phyloP scores from a whole-genome alignment of 2,329 filamentous ascomycete genomes.

The Monilinia vaccinii-corymbosi region DNA sequence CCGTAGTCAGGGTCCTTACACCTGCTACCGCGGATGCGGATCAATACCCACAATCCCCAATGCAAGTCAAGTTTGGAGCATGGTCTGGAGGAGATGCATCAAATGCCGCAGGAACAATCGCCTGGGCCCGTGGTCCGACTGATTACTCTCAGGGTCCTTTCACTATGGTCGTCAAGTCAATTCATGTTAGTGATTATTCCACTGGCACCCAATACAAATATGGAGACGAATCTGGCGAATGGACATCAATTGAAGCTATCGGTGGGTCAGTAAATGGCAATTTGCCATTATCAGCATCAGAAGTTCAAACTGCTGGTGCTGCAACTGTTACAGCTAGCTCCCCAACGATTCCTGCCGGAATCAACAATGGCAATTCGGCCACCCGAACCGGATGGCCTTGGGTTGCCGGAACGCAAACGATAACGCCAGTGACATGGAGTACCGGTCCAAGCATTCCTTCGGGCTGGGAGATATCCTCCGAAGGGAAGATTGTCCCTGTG shows the following conservation, averaged over 20 bases:
- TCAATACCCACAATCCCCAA: constrained; percentile 91
- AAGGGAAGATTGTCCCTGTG: constrained; percentile 70
- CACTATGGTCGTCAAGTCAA: constrained; percentile 70
- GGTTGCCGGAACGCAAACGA: constrained; percentile 47
- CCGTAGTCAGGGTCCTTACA: constrained; percentile 66
- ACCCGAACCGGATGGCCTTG: constrained; percentile 60
- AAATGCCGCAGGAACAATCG: constrained; percentile 74
- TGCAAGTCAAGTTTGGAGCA: constrained; percentile 84
- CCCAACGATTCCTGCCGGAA: constrained; percentile 60
- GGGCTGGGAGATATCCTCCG: constrained; percentile 71
- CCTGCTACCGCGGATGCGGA: constrained; percentile 56
- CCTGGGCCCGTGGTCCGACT: constrained; percentile 80
- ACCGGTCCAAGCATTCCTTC: constrained; percentile 52
- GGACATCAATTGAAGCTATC: constrained; percentile 73
- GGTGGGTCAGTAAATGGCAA: constrained; percentile 69
- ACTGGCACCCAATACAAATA: constrained; percentile 82
- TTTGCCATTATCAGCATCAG: constrained; percentile 31
- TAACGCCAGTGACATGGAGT: constrained; percentile 35
- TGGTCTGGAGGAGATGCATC: constrained; percentile 81
- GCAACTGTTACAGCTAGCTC: constrained; percentile 53
- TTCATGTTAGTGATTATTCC: constrained; percentile 83
- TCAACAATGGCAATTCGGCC: constrained; percentile 47
- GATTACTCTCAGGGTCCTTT: constrained; percentile 80
- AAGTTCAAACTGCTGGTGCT: constrained; percentile 45
- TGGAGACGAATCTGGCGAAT: constrained; percentile 65